A percentile compares a stretch with the other conserved stretches of the same genome.
These are phyloP conservation scores for Alternaria sp. DNA, from an alignment of 2,329 filamentous ascomycete genomes.

Conservation along the genomic window DNA sequence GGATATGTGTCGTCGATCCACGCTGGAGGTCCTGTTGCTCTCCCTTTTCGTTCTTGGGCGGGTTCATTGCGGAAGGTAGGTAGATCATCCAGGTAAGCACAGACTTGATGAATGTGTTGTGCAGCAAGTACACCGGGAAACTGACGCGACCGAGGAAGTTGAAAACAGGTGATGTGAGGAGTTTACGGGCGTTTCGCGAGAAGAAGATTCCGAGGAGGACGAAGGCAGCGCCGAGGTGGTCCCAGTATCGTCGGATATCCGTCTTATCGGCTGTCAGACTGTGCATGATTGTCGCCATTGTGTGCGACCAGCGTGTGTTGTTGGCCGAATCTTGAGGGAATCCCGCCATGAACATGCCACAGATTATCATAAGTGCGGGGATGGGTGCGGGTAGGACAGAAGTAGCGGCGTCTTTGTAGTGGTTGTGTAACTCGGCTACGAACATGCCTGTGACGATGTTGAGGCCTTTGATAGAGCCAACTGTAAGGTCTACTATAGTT, in stretches of 20 bases:
- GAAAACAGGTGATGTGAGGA: conserved; percentile 64
- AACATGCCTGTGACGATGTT: conserved; percentile 71
- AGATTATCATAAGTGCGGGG: conserved; percentile 59
- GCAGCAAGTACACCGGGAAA: conserved; percentile 71
- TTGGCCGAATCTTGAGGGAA: conserved; percentile 66
- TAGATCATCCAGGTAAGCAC: conserved; percentile 69
- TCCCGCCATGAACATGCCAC: conserved; percentile 67
- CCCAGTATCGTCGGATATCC: conserved; percentile 61
- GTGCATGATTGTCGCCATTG: conserved; percentile 55
- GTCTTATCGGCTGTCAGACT: conserved; percentile 59
- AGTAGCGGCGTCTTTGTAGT: conserved; percentile 60
- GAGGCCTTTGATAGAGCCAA: conserved; percentile 55
- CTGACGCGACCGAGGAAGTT: conserved; percentile 71
- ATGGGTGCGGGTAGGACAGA: conserved; percentile 59
- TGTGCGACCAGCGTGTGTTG: conserved; percentile 64
- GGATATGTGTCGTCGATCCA: conserved; percentile 42
- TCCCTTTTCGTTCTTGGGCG: conserved; percentile 47
- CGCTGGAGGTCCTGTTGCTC: conserved; percentile 48
- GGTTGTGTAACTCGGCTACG: conserved; percentile 67
- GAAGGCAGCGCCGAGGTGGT: conserved; percentile 60
- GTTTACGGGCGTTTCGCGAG: conserved; percentile 60
- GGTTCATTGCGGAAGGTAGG: conserved; percentile 50
- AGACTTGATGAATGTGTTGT: conserved; percentile 68
- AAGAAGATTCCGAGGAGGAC: conserved; percentile 64
- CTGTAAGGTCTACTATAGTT: conserved; percentile 40